phyloP scores from a whole-genome alignment of 495 filamentous ascomycete genomes.

The Talaromyces ruber region DNA sequence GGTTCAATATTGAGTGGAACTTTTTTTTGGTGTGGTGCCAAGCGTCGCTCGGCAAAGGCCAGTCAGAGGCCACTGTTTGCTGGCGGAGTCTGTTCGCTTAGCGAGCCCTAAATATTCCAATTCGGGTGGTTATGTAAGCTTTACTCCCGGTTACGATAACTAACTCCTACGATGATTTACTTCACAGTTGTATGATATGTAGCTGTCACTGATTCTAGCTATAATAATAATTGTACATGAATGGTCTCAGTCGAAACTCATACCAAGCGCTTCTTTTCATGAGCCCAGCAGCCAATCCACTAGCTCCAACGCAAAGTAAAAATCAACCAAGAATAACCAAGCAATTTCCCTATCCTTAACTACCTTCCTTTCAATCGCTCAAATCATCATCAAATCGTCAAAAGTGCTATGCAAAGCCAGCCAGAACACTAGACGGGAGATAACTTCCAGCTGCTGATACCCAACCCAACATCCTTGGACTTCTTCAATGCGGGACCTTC shows the following conservation, averaged over 20 bases:
- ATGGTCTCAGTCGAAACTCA: background rate
- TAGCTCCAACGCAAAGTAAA: background rate
- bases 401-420: background rate
- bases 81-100: conserved; percentile 33
- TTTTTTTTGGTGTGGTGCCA: conserved; percentile 40
- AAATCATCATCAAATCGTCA: background rate
- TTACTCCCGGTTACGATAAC: background rate
- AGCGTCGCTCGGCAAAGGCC: conserved; percentile 21
- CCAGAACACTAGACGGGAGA: background rate
- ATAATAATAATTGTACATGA: background rate
- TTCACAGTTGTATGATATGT: background rate
- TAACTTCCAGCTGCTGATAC: conserved; percentile 41
- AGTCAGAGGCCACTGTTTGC: background rate
- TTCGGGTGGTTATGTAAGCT: background rate
- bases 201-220: background rate
- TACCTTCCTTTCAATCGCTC: background rate
- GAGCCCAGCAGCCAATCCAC: background rate
- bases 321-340: background rate
- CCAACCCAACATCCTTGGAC: conserved; percentile 54
- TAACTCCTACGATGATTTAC: too few species aligned
- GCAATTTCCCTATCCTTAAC: background rate
- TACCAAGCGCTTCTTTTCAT: background rate
- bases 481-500: conserved; percentile 48
- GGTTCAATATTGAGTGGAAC: conserved; percentile 25
- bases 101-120: conserved; percentile 29